Evolutionary conservation across 306 rosid genomes (phyloP), one percentile per base, ranked within the genome.

Genomic region (Glycyrrhiza uralensis): DNA sequence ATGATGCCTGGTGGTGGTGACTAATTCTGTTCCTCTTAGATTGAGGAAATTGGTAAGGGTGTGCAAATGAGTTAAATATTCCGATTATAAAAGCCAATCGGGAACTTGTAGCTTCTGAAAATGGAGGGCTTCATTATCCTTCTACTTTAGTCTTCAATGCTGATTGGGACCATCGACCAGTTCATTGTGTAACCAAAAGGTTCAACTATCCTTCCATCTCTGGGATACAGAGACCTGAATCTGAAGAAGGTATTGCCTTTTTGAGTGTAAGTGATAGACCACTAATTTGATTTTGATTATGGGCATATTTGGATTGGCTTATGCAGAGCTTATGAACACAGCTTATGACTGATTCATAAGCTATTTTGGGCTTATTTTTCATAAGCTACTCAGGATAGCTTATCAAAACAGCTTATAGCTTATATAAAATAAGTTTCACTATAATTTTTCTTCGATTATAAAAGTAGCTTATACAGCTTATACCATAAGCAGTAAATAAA

Each of bases 201-300:
- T 90, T 90, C 77, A 75, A 15, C 4, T 79, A 81, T 69, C 92
- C 96, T 63, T 65, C 80, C 50, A 26, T 59, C 18, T 11, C 60
- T 17, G 66, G 69, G 51, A 75, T 75, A 29, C 66, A 64, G 74
- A 88, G 76, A 71, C 98, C 98, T 13, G 54, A 68, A 52, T 82
- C 82, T 55, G 92, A 90, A 54, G 87, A 90, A 59, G 96, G 86
- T 32, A 75, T 92, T 67, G 92, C 90, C 22, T 90, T 85, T 70
- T 84, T 92, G 85, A 86, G 74, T 71, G 96, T 90, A 73, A 75
- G 87, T 76, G 66, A 20, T 22, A 33, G 49, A 30, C 22, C 5
- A 6, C 42, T 50, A 58, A 33, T 66, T 79, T 76, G 73, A 71
- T 44, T 74, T 63, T 35, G 59, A 7, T 35, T n/a, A n/a, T n/a